phyloP scores from a whole-genome alignment of 2,329 filamentous ascomycete species.

The Clarireedia paspali region DNA sequence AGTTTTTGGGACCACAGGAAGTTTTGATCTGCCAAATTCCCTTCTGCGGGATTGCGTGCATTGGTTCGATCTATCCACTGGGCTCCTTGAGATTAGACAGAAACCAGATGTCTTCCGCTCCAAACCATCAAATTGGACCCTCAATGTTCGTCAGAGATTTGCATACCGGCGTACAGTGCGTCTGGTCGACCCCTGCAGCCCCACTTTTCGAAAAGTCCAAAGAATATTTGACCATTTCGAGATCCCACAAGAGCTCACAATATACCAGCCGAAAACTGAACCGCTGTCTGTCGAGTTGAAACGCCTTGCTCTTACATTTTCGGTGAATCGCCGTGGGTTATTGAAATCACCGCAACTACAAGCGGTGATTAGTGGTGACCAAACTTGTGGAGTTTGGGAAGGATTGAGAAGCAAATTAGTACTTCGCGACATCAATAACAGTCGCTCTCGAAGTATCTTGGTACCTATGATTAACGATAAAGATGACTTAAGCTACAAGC shows the following conservation, averaged over 20 bases:
- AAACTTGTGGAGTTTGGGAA: conserved; percentile 53
- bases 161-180: conserved; percentile 25
- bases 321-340: conserved; percentile 35
- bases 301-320: conserved; percentile 46
- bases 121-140: conserved; percentile 33
- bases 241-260: conserved; percentile 32
- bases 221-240: conserved; percentile 46
- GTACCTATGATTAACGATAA: conserved; percentile 38
- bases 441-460: conserved; percentile 41
- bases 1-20: conserved; percentile 22
- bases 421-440: conserved; percentile 37
- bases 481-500: conserved; percentile 17
- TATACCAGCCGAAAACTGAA: conserved; percentile 36
- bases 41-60: conserved; percentile 46
- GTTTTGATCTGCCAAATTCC: conserved; percentile 42
- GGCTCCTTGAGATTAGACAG: conserved; percentile 44
- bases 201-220: conserved; percentile 33
- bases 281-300: conserved; percentile 41
- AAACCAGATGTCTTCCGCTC: conserved; percentile 34
- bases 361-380: conserved; percentile 45
- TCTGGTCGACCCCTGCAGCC: conserved; percentile 43
- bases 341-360: conserved; percentile 43
- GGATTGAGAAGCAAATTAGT: conserved; percentile 53
- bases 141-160: conserved; percentile 28
- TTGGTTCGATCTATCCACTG: conserved; percentile 46